phyloP scores from a whole-genome alignment of 768 basidiomycete genomes.

The Phaeotremella skinneri region DNA sequence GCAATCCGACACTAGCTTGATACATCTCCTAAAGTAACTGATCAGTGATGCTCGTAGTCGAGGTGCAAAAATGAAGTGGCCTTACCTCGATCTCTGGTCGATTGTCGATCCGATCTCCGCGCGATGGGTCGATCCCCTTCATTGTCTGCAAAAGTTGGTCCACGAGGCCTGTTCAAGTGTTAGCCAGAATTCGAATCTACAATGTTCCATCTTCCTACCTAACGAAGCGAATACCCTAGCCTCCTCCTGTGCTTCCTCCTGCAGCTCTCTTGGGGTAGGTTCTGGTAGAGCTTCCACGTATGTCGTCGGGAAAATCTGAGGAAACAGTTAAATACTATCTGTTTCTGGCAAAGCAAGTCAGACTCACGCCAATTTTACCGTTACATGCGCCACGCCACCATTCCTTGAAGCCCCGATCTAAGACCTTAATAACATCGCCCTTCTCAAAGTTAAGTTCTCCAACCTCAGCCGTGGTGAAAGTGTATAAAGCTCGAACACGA shows the following conservation, averaged over 20 bases:
- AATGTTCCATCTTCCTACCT: conserved; percentile 29
- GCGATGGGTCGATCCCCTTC: conserved; percentile 66
- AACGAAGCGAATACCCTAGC: conserved; percentile 70
- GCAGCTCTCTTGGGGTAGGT: conserved; percentile 70
- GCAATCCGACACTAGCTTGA: conserved; percentile 77
- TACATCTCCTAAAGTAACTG: conserved; percentile 69
- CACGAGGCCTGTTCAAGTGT: conserved; percentile 36
- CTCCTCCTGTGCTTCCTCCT: conserved; percentile 80
- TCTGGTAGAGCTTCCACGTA: conserved; percentile 78
- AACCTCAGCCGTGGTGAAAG: conserved; percentile 79
- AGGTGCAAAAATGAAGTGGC: background rate
- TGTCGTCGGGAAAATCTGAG: conserved; percentile 84
- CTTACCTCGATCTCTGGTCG: conserved; percentile 82
- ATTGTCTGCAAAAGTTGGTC: conserved; percentile 59
- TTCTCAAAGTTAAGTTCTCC: conserved; percentile 89
- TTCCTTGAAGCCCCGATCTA: conserved; percentile 88
- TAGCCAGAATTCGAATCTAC: background rate
- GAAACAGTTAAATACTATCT: background rate
- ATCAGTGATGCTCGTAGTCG: background rate
- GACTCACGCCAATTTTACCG: conserved; percentile 62
- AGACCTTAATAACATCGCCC: conserved; percentile 90
- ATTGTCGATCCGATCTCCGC: conserved; percentile 77
- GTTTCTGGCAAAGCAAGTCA: background rate
- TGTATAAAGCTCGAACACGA: conserved; percentile 82
- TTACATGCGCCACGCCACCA: conserved; percentile 95